Conservation (phyloP, 805 yeast species). For the Kluyveromyces wickerhamii region DNA sequence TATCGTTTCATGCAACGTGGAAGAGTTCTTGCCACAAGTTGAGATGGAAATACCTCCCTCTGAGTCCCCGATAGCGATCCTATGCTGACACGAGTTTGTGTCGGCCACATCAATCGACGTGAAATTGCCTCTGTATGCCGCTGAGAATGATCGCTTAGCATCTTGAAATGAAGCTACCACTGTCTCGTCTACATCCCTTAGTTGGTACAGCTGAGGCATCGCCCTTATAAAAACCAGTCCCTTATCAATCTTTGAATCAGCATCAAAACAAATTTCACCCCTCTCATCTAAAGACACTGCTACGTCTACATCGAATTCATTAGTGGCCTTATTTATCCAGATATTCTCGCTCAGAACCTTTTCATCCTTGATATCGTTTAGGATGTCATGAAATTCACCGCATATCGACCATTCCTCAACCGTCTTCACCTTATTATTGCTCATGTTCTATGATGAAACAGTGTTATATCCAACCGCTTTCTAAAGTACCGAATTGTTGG, state of each 20-base stretch:
- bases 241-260: too few species aligned
- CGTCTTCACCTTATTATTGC: neutral
- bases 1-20: conserved; percentile 9
- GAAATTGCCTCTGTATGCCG: conserved; percentile 12
- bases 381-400: neutral
- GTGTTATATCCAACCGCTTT: too few species aligned
- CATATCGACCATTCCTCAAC: conserved; percentile 1
- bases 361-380: conserved; percentile 1
- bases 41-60: conserved; percentile 28
- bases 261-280: neutral
- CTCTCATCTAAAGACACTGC: neutral
- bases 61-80: conserved; percentile 28
- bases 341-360: neutral
- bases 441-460: too few species aligned
- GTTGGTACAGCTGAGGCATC: neutral
- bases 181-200: neutral
- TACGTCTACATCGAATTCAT: neutral
- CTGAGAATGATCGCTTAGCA: conserved; percentile 1
- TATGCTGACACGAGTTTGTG: too few species aligned
- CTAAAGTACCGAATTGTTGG: too few species aligned
- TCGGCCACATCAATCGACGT: conserved; percentile 32
- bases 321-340: neutral
- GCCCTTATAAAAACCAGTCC: neutral
- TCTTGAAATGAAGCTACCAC: neutral
- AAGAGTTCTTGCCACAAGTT: conserved; percentile 8